Percentiles rank a stretch among this genome's conserved stretches.
These are phyloP conservation scores for Colletotrichum melonis DNA, from an alignment of 2,329 filamentous ascomycete species.

Conservation along the genomic window DNA sequence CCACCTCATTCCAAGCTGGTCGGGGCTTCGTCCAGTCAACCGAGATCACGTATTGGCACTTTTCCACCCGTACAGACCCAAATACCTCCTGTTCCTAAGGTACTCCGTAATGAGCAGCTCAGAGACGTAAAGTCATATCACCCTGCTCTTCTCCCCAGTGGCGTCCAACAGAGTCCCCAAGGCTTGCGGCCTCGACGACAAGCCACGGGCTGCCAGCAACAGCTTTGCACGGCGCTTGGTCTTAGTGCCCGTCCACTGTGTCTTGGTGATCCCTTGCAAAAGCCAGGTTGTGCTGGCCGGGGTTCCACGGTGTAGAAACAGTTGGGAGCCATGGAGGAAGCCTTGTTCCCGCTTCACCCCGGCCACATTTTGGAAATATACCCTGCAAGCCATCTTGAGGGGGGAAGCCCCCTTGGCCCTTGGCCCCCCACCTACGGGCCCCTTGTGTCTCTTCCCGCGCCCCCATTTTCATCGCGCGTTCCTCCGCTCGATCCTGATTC, in stretches of 20 bases:
- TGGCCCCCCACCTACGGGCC: not conserved
- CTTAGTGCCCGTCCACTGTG: constrained; percentile 22
- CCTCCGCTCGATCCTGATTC: constrained; percentile 24
- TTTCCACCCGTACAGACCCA: not conserved
- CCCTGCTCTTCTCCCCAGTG: not conserved
- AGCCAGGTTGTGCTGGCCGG: not conserved
- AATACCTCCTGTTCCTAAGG: too few relatives aligned
- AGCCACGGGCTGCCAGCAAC: not conserved
- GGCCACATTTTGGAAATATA: not conserved
- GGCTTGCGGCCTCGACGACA: not conserved
- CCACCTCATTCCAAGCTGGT: not conserved
- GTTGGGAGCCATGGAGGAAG: constrained; percentile 6
- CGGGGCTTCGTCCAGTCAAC: not conserved
- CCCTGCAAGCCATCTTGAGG: constrained; percentile 18
- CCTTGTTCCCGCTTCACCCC: constrained; percentile 4
- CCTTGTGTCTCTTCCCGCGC: constrained; percentile 22
- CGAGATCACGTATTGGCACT: not conserved
- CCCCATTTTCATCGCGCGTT: constrained; percentile 24
- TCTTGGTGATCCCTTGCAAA: constrained; percentile 20
- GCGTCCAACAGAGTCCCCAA: not conserved
- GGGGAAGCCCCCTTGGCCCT: not conserved
- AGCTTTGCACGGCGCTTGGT: not conserved
- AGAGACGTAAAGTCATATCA: not conserved
- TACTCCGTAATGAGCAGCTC: not conserved
- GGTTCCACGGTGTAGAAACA: constrained; percentile 10